Evolutionary conservation across 768 basidiomycete genomes (phyloP), one percentile per base, ranked within the genome.

Genomic region (Phylloporus sp.): DNA sequence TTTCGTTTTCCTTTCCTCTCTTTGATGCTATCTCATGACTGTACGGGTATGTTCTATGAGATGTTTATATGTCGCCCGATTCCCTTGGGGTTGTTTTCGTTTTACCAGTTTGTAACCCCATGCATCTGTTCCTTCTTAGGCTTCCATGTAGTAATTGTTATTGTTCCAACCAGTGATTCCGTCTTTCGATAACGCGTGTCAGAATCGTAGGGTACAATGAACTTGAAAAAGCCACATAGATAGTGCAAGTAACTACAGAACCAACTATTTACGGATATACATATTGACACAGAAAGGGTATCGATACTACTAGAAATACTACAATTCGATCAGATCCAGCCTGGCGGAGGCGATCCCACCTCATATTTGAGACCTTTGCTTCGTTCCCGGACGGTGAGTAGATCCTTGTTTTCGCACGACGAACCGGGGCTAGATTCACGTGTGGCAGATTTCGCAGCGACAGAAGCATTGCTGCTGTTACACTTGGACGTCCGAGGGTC

Each of bases 241-340:
- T 18, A 28, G 40, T 31, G 23, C 4, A 15, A 45, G 5, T 10
- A 27, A 52, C 13, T 23, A 54, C 32, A 45, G 43, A 7, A 42
- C 38, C 6, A 38, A 13, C 22, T n/a, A n/a, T 10, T 23, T 22
- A 15, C 24, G 27, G n/a, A n/a, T 22, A 13, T 46, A 44, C 41
- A 18, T n/a, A 34, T 7, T 29, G 4, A 10, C 42, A 18, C 16
- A 1, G 22, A 48, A 39, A 42, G 38, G 4, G 4, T 44, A 24
- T 2, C 26, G 35, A 34, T 7, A 20, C 10, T 18, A 22, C 16
- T 18, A 6, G 9, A 22, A 22, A n/a, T 27, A 20, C 28, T 18
- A 48, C 22, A 31, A 32, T 48, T 66, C 62, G 24, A 18, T 49
- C 40, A 79, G 53, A 80, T 78, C 78, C 78, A 80, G 61, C 77